A percentile compares a stretch with the other conserved stretches of the same genome.
Evolutionary conservation across 1,284 basidiomycete genomes (phyloP).

Genomic region (Moesziomyces sp.): DNA sequence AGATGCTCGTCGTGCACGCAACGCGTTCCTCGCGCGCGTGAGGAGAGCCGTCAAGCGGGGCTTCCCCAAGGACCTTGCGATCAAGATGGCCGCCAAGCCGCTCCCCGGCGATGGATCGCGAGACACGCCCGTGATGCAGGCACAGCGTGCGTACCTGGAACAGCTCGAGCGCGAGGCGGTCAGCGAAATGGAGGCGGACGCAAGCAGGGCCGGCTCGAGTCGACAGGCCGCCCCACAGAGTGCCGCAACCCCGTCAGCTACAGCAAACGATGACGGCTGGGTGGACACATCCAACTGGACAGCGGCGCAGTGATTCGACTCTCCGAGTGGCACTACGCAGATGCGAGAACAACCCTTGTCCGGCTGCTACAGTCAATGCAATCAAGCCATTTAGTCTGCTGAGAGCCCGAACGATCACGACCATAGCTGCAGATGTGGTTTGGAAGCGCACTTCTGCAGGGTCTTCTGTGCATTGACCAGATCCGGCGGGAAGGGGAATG

Average conservation of each 20-base stretch:
- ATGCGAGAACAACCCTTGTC: no score
- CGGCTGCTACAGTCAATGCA: no score
- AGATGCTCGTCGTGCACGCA: slow-evolving; percentile 48
- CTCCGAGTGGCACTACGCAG: no score
- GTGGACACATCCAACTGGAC: slow-evolving; percentile 23
- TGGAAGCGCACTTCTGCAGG: no score
- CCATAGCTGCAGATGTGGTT: no score
- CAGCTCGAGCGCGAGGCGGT: slow-evolving; percentile 34
- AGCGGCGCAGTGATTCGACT: slow-evolving; percentile 1
- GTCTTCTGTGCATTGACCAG: not conserved
- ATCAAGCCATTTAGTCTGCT: no score
- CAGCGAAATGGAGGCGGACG: slow-evolving; percentile 10
- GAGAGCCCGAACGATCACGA: no score
- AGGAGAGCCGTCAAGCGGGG: slow-evolving; percentile 50
- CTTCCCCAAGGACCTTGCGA: slow-evolving; percentile 31
- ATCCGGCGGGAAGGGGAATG: not conserved
- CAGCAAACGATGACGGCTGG: slow-evolving; percentile 14
- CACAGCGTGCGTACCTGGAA: slow-evolving; percentile 41
- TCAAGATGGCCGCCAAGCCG: slow-evolving; percentile 48
- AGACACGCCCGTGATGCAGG: slow-evolving; percentile 49
- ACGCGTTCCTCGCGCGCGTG: slow-evolving; percentile 52
- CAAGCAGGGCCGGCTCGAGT: not conserved
- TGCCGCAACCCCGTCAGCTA: not conserved
- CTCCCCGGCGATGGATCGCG: slow-evolving; percentile 26
- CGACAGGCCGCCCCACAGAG: not conserved